Conservation (phyloP, 495 filamentous ascomycete genomes). For the Penicillium paradoxum region DNA sequence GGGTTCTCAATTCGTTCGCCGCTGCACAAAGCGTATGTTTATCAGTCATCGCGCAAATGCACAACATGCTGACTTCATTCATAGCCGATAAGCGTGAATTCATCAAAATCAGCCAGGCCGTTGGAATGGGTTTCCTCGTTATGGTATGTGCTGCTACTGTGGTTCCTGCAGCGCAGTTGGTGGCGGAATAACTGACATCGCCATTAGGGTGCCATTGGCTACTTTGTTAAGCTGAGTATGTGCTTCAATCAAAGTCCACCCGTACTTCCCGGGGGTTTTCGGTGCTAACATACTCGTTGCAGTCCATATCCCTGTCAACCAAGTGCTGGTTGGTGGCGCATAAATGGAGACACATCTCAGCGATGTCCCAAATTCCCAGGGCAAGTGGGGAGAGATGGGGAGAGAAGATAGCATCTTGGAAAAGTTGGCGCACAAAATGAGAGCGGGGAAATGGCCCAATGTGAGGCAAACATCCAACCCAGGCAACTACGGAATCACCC, state of each 20-base stretch:
- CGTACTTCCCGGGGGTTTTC: neutral
- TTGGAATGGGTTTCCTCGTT: constrained; percentile 85
- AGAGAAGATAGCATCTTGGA: neutral
- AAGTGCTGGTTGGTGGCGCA: constrained; percentile 70
- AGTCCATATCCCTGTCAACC: constrained; percentile 83
- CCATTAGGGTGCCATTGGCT: constrained; percentile 60
- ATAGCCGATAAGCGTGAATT: constrained; percentile 79
- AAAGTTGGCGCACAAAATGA: no score
- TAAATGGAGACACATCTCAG: constrained; percentile 28
- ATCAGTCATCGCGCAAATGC: constrained; percentile 1
- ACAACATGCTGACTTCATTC: constrained; percentile 15
- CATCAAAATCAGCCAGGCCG: constrained; percentile 91
- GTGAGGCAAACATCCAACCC: neutral
- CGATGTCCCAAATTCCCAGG: neutral
- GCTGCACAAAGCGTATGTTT: constrained; percentile 74
- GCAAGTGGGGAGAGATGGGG: neutral
- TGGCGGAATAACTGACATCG: constrained; percentile 11
- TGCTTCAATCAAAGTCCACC: constrained; percentile 8
- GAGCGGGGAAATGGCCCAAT: no score
- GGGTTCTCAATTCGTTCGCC: constrained; percentile 74
- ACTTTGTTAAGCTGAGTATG: constrained; percentile 89
- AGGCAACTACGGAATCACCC: neutral
- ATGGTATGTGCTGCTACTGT: constrained; percentile 54
- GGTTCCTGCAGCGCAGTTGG: neutral
- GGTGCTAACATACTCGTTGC: neutral